Evolutionary conservation across 768 basidiomycete genomes (phyloP).

Genomic region (Pisolithus tinctorius): DNA sequence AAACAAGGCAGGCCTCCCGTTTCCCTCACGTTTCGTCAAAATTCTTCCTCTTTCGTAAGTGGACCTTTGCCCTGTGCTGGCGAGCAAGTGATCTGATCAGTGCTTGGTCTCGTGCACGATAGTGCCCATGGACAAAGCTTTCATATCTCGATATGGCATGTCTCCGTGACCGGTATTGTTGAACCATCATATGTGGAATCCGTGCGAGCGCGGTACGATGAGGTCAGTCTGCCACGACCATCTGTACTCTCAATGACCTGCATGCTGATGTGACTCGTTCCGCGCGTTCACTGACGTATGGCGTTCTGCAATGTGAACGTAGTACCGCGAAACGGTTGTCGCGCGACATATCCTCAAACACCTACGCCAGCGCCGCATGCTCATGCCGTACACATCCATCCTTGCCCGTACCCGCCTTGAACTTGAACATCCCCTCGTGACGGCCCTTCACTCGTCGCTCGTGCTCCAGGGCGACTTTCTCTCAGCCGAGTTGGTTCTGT

Average conservation of each 20-base stretch:
- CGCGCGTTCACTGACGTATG: background rate
- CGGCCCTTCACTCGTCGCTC: conserved; percentile 53
- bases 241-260: background rate
- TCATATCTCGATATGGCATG: conserved; percentile 76
- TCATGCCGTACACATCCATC: conserved; percentile 58
- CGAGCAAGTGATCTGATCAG: background rate
- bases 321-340: conserved; percentile 63
- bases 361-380: conserved; percentile 66
- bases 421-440: conserved; percentile 66
- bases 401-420: conserved; percentile 47
- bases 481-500: conserved; percentile 48
- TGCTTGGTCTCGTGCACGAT: background rate
- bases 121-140: conserved; percentile 70
- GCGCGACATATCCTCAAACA: conserved; percentile 70
- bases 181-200: conserved; percentile 52
- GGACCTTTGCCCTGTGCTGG: background rate
- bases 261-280: background rate
- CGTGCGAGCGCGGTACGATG: conserved; percentile 48
- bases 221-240: conserved; percentile 37
- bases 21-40: conserved; percentile 67
- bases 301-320: background rate
- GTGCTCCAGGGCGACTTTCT: conserved; percentile 65
- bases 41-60: conserved; percentile 70
- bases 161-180: conserved; percentile 53
- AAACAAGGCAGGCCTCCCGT: conserved; percentile 49